phyloP scores from a whole-genome alignment of 352 stramenopile species.

The Pythium rhizo-oryzae region DNA sequence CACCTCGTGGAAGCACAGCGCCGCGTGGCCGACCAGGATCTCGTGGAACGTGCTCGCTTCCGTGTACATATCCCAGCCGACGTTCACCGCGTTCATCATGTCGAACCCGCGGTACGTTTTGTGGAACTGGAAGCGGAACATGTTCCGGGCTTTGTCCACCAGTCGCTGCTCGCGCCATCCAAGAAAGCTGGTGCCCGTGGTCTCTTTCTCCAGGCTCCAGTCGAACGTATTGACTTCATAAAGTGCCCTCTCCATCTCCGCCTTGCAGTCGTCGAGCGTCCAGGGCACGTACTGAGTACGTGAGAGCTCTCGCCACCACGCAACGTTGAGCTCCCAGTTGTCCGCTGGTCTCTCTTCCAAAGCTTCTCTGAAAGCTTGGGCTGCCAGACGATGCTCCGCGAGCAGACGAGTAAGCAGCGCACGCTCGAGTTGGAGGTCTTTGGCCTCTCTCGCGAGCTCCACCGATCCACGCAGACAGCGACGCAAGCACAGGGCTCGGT shows the following conservation, averaged over 20 bases:
- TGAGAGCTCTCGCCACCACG: no score
- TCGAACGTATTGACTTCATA: slow-evolving; percentile 7
- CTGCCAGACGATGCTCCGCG: no score
- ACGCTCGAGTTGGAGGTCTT: no score
- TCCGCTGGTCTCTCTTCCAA: no score
- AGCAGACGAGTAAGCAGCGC: no score
- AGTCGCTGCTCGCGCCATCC: slow-evolving; percentile 7
- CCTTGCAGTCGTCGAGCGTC: neutral
- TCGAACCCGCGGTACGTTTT: slow-evolving; percentile 9
- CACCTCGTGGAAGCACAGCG: neutral
- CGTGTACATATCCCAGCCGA: slow-evolving; percentile 5
- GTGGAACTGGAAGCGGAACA: slow-evolving; percentile 11
- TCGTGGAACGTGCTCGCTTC: neutral
- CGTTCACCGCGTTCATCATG: slow-evolving; percentile 1
- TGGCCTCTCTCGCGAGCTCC: no score
- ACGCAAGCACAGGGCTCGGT: no score
- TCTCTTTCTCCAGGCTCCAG: neutral
- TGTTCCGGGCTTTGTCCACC: neutral
- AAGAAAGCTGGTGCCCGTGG: slow-evolving; percentile 4
- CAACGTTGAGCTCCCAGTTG: no score
- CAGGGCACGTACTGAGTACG: neutral
- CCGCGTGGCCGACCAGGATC: neutral
- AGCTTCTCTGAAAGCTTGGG: neutral
- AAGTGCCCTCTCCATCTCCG: neutral
- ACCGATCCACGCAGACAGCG: no score